Percentiles rank a stretch among this genome's conserved stretches.
Evolutionary conservation across 2,329 filamentous ascomycete species (phyloP).

Genomic region (Phialocephala sp.): DNA sequence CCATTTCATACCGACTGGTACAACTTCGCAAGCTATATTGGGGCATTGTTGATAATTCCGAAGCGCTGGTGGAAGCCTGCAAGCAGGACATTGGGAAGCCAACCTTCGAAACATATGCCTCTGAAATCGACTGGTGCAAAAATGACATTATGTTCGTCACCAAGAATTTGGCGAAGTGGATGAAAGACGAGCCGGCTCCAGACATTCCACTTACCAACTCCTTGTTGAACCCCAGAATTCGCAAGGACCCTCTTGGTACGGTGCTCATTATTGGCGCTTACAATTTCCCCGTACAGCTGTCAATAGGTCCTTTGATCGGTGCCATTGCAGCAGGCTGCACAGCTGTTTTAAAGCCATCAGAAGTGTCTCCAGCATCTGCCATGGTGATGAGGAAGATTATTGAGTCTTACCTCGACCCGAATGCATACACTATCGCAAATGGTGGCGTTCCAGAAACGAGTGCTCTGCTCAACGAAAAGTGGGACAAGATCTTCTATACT

Average conservation of each 20-base stretch:
- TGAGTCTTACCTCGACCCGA: constrained; percentile 75
- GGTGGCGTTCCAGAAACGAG: constrained; percentile 82
- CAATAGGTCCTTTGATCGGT: constrained; percentile 79
- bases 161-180: constrained; percentile 80
- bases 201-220: constrained; percentile 73
- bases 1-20: constrained; percentile 78
- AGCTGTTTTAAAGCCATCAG: constrained; percentile 88
- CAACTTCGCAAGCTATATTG: constrained; percentile 97
- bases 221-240: constrained; percentile 74
- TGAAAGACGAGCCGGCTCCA: constrained; percentile 77
- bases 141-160: constrained; percentile 82
- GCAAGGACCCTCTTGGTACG: constrained; percentile 86
- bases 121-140: constrained; percentile 79
- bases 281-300: constrained; percentile 90
- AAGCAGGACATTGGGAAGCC: constrained; percentile 80
- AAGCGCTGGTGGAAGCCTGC: constrained; percentile 76
- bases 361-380: constrained; percentile 77
- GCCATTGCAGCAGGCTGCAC: constrained; percentile 94
- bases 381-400: constrained; percentile 82
- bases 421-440: constrained; percentile 79
- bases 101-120: constrained; percentile 72
- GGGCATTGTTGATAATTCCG: constrained; percentile 80
- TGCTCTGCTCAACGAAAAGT: constrained; percentile 83
- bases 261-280: constrained; percentile 89
- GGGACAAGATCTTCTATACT: constrained; percentile 99